Evolutionary conservation across 345 rosid species (phyloP).

Genomic region (Corchorus capsularis): DNA sequence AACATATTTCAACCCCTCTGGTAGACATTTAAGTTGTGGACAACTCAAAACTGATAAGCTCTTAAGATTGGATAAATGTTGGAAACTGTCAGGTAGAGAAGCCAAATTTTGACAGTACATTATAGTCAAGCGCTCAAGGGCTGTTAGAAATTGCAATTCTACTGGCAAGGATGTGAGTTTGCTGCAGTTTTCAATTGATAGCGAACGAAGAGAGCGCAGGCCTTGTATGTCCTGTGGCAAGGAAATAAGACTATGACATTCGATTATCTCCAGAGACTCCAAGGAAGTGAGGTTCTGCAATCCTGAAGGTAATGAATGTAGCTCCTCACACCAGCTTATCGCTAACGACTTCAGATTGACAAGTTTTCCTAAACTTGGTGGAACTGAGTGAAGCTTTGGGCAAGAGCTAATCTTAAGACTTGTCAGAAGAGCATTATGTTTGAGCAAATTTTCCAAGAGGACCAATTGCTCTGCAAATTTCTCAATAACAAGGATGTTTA

Average conservation of each 20-base stretch:
- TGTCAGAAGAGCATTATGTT: slow-evolving; percentile 15
- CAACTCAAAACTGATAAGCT: slow-evolving; percentile 26
- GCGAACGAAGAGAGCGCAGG: slow-evolving; percentile 13
- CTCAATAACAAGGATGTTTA: slow-evolving; percentile 17
- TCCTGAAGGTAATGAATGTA: slow-evolving; percentile 19
- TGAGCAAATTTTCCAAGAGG: slow-evolving; percentile 7
- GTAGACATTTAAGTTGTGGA: slow-evolving; percentile 20
- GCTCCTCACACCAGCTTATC: slow-evolving; percentile 25
- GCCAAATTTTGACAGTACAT: slow-evolving; percentile 28
- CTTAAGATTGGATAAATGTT: not conserved
- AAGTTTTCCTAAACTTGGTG: slow-evolving; percentile 15
- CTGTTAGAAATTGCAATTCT: slow-evolving; percentile 10
- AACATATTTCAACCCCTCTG: not conserved
- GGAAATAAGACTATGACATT: slow-evolving; percentile 17
- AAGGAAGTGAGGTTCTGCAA: slow-evolving; percentile 21
- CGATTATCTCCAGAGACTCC: slow-evolving; percentile 26
- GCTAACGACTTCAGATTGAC: slow-evolving; percentile 22
- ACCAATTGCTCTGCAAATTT: slow-evolving; percentile 6
- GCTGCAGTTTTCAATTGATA: slow-evolving; percentile 27
- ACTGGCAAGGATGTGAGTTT: slow-evolving; percentile 14
- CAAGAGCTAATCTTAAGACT: slow-evolving; percentile 22
- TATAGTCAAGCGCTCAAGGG: slow-evolving; percentile 23
- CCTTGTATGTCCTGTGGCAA: slow-evolving; percentile 7
- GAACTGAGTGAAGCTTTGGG: slow-evolving; percentile 15
- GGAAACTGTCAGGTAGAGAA: slow-evolving; percentile 12